These are phyloP conservation scores for Penicillium nucicola DNA, from an alignment of 495 filamentous ascomycete species.

Conservation along the genomic window DNA sequence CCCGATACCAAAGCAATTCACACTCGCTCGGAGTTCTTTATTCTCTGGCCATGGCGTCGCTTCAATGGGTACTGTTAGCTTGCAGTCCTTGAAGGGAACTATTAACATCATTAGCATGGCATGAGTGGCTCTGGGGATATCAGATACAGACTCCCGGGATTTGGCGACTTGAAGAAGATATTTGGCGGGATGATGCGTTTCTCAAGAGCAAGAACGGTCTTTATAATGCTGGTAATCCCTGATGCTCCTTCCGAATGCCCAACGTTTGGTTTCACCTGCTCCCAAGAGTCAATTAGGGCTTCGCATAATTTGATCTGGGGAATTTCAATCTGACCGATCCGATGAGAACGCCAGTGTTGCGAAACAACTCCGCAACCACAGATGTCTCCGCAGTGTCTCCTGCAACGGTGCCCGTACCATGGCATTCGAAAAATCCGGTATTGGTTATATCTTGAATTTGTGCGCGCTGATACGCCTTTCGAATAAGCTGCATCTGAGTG, in stretches of 20 bases:
- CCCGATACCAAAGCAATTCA: too few species aligned
- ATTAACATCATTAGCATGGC: too few species aligned
- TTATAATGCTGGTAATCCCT: constrained; percentile 70
- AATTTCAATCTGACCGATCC: constrained; percentile 3
- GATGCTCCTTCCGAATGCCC: constrained; percentile 80
- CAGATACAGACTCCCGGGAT: too few species aligned
- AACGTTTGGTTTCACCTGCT: constrained; percentile 68
- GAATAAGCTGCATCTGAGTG: constrained; percentile 8
- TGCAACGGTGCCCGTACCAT: constrained; percentile 49
- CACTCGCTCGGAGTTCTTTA: too few species aligned
- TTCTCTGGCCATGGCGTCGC: too few species aligned
- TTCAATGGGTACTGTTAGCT: too few species aligned
- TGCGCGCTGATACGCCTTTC: constrained; percentile 5
- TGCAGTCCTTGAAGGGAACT: constrained; percentile 25
- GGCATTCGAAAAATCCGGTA: constrained; percentile 46
- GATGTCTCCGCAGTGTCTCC: constrained; percentile 29
- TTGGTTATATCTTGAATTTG: constrained; percentile 1
- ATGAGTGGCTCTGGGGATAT: too few species aligned
- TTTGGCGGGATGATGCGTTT: constrained; percentile 32
- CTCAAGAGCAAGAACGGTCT: constrained; percentile 66
- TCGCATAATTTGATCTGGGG: too few species aligned
- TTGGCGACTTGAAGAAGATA: constrained; percentile 26
- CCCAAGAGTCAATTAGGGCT: background rate
- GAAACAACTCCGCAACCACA: constrained; percentile 21
- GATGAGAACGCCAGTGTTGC: constrained; percentile 12